Conservation (phyloP, 495 filamentous ascomycete genomes). For the Penicilliopsis zonata region DNA sequence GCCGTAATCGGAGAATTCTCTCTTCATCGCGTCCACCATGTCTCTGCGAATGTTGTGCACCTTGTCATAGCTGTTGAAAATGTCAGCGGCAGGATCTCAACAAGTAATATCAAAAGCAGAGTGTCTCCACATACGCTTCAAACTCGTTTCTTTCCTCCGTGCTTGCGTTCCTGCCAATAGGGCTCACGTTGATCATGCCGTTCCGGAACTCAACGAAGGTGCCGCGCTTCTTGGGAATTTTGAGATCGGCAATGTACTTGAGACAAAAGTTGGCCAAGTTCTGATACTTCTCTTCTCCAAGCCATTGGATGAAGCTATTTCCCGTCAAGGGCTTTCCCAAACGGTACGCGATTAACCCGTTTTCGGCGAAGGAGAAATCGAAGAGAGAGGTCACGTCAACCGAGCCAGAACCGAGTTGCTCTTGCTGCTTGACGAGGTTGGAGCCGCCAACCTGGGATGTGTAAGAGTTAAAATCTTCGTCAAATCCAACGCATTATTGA, state of each 20-base stretch:
- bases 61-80: slow-evolving; percentile 47
- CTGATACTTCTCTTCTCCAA: slow-evolving; percentile 91
- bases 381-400: slow-evolving; percentile 69
- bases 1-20: slow-evolving; percentile 71
- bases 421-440: slow-evolving; percentile 85
- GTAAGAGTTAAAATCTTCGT: slow-evolving; percentile 7
- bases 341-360: slow-evolving; percentile 85
- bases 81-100: slow-evolving; percentile 6
- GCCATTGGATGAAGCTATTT: slow-evolving; percentile 79
- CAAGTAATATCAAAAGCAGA: background rate
- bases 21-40: slow-evolving; percentile 62
- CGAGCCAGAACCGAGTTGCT: slow-evolving; percentile 63
- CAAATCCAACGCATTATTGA: no score
- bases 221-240: slow-evolving; percentile 76
- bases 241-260: slow-evolving; percentile 80
- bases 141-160: slow-evolving; percentile 69
- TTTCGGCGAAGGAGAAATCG: slow-evolving; percentile 94
- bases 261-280: slow-evolving; percentile 73
- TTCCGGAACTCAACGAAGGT: slow-evolving; percentile 95
- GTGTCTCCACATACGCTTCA: slow-evolving; percentile 31
- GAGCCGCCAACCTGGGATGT: slow-evolving; percentile 54
- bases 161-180: slow-evolving; percentile 84
- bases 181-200: slow-evolving; percentile 93
- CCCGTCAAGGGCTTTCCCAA: slow-evolving; percentile 58
- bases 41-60: slow-evolving; percentile 57